Base-by-base conservation (phyloP, 257 asterid genomes). In the Nemophila menziesii region DNA sequence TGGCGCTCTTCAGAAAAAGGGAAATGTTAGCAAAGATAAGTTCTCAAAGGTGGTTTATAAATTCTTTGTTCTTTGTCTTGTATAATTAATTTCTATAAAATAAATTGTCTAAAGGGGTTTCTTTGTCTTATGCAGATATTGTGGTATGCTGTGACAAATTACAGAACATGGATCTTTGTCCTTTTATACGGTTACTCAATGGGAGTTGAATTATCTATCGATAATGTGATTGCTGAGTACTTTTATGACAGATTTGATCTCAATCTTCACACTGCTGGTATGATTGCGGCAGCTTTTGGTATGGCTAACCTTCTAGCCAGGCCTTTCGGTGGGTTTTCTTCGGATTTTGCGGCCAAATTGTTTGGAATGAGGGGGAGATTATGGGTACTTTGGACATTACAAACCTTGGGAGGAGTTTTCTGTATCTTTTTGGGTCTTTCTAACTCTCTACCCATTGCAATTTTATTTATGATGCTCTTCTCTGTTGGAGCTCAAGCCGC, bases 331-430 rank as follows among this genome's bases (percentile, higher is more conserved):
- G 92, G 86, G 1, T 76, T 21, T 9, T 67, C 83, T 0, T 80
- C 86, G 0, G 86, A 76, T 14, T 20, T 18, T 0, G 50, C 78
- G 0, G 86, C 86, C 0, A 52, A 21, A 5, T 51, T 11, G 8
- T 80, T 70, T 3, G 86, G 92, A 8, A 80, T 80, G 92, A 59
- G 86, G 46, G 92, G 92, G 0, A 50, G 92, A 11, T 63, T 80
- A 0, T 80, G 92, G 92, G 59, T 55, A 0, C 65, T 80, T 0
- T 80, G 82, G 78, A 61, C 46, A 22, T 50, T 76, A 0, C 92
- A 80, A 26, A 73, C 86, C 0, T 33, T 66, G 0, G 92, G 92
- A 5, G 83, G 92, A 1, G 63, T 49, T 0, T 75, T 79, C 55
- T 79, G 92, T 46, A 46, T 73, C 0, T 61, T 68, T 0, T 58